phyloP scores from a whole-genome alignment of 2,329 filamentous ascomycete species.

The Penicillium sp. region DNA sequence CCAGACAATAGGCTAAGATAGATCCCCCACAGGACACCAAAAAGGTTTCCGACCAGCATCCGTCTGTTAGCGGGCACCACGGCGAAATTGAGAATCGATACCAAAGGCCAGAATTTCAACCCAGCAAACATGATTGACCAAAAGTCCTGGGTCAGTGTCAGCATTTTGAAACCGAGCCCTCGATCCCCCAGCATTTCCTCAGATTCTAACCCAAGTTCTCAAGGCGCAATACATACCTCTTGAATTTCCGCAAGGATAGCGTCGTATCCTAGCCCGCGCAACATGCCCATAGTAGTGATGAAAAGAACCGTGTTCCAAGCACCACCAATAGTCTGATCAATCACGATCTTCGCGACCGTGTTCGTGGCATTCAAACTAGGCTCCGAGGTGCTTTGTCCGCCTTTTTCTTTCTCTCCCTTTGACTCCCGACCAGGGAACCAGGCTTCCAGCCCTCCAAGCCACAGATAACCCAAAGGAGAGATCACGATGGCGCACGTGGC shows the following conservation, averaged over 20 bases:
- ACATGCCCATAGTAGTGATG: constrained; percentile 55
- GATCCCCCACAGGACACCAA: constrained; percentile 42
- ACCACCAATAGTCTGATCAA: constrained; percentile 61
- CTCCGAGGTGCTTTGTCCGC: constrained; percentile 12
- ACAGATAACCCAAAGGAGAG: constrained; percentile 59
- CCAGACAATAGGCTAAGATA: constrained; percentile 39
- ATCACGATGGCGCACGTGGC: constrained; percentile 55
- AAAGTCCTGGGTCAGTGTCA: constrained; percentile 31
- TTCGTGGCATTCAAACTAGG: constrained; percentile 31
- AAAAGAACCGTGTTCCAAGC: constrained; percentile 59
- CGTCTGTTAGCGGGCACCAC: constrained; percentile 38
- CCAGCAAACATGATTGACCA: constrained; percentile 39
- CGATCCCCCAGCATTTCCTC: background rate
- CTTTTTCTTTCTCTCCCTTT: constrained; percentile 11
- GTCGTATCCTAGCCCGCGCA: constrained; percentile 41
- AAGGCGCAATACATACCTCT: constrained; percentile 25
- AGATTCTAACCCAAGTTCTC: background rate
- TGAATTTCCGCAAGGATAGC: constrained; percentile 36
- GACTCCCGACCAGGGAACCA: constrained; percentile 49
- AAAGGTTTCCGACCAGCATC: constrained; percentile 36
- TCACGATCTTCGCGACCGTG: constrained; percentile 54
- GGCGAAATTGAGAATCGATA: constrained; percentile 42
- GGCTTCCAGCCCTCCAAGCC: constrained; percentile 58
- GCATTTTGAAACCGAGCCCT: background rate
- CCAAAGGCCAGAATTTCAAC: constrained; percentile 44